Base-by-base conservation (phyloP, 164 flowering plant genomes). In the Vitis cinerea region DNA sequence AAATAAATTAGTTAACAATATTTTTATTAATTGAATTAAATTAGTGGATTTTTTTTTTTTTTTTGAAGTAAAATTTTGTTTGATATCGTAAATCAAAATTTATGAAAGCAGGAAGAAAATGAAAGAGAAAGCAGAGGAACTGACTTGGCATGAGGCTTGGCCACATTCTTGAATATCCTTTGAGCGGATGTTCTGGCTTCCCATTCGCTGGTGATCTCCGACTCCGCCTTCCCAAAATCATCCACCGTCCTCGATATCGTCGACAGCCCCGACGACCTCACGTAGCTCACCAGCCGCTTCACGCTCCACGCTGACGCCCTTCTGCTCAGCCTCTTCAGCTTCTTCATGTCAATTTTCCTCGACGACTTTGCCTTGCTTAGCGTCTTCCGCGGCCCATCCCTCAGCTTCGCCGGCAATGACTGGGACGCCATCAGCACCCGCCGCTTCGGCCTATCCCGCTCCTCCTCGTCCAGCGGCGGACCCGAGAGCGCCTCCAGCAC, bases 101-200 rank as follows among this genome's bases (percentile, higher is more conserved):
- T 23, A 23, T 0, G 27, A 37, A 16, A 47, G 23, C 1, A 1
- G 9, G 49, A 8, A 61, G 19, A 16, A 17, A 54, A 23, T 3
- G 23, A 56, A 15, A 37, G 23, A 63, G 61, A 11, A 12, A 62
- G 13, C 4, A 2, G 4, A 37, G 44, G 29, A 2, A 73, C 84
- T 82, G 61, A 88, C 96, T 80, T 83, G 79, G 71, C 73, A 8
- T 77, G 86, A 2, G 85, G 85, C 64, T 80, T 81, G 4, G 90
- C 88, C 0, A 87, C 91, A 47, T 88, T 76, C 73, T 76, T 82
- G 86, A 88, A 90, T n/a, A 84, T 80, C 72, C 76, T 53, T 10
- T 78, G 65, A 0, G 96, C 96, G 49, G 69, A 58, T 2, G 6
- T 57, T 54, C 75, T 74, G 0, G 91, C 93, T 57, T 83, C 91